Conservation (phyloP, 2,329 filamentous ascomycete genomes). For the Fusarium oligoseptatum region DNA sequence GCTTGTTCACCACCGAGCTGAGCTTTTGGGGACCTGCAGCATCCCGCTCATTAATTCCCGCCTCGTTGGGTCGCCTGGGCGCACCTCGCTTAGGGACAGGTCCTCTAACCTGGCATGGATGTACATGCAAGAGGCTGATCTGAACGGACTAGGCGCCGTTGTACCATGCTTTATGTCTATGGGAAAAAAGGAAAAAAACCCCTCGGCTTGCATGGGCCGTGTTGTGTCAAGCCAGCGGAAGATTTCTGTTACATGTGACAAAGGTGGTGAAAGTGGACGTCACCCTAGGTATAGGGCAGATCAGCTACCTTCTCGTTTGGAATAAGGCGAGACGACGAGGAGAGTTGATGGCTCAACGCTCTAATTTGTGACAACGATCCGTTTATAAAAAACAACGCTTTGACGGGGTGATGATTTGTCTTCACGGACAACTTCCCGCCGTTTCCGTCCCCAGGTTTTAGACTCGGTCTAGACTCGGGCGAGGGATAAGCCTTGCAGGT, state of each 20-base stretch:
- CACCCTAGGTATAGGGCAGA: too few species aligned
- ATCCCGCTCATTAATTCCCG: neutral
- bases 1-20: neutral
- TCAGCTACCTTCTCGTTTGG: too few species aligned
- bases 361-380: too few species aligned
- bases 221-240: neutral
- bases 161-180: neutral
- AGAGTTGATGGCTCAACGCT: too few species aligned
- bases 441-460: neutral
- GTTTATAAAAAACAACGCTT: too few species aligned
- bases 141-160: neutral
- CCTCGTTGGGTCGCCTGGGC: too few species aligned
- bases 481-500: neutral
- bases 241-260: neutral
- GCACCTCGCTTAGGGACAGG: neutral
- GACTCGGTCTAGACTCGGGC: neutral
- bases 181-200: neutral
- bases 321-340: too few species aligned
- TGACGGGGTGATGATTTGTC: too few species aligned
- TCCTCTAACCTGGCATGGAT: too few species aligned
- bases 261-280: neutral
- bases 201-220: neutral
- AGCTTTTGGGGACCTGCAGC: neutral
- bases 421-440: neutral
- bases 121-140: neutral